Percentiles rank a stretch among this genome's conserved stretches.
phyloP scores from a whole-genome alignment of 2,329 filamentous ascomycete genomes.

The Penicillium corylophilum region DNA sequence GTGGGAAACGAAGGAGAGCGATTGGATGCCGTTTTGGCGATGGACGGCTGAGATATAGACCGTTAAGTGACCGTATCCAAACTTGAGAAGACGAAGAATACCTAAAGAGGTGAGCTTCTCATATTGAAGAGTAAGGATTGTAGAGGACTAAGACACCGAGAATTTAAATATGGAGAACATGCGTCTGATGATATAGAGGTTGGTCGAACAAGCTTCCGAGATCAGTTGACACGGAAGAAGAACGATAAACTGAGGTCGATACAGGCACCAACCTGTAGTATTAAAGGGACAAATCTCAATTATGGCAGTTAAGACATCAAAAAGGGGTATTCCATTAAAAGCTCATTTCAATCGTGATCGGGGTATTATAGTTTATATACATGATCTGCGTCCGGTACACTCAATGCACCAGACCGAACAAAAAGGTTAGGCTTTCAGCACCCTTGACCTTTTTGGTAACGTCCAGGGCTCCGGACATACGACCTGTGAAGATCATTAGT shows the following conservation, averaged over 20 bases:
- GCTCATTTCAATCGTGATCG: background rate
- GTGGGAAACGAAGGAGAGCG: background rate
- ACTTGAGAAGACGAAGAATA: no score
- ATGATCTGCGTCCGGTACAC: slow-evolving; percentile 15
- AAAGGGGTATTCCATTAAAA: background rate
- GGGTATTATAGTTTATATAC: slow-evolving; percentile 9
- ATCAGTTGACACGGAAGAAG: no score
- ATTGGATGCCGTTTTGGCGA: background rate
- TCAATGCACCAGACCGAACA: slow-evolving; percentile 8
- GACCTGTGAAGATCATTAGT: slow-evolving; percentile 47
- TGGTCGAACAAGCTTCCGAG: no score
- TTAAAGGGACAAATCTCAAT: no score
- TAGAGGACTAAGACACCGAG: no score
- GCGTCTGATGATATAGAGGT: no score
- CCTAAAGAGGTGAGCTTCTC: no score
- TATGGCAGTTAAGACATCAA: background rate
- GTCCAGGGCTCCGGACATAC: slow-evolving; percentile 71
- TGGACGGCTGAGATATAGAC: background rate
- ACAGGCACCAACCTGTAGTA: no score
- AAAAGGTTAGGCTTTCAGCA: slow-evolving; percentile 29
- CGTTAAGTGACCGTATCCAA: no score
- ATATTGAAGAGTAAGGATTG: no score
- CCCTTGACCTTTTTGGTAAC: slow-evolving; percentile 54
- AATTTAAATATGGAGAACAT: no score
- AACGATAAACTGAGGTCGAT: no score